phyloP scores from a whole-genome alignment of 176 grass and related monocot species.

The Rhynchospora tenuis region DNA sequence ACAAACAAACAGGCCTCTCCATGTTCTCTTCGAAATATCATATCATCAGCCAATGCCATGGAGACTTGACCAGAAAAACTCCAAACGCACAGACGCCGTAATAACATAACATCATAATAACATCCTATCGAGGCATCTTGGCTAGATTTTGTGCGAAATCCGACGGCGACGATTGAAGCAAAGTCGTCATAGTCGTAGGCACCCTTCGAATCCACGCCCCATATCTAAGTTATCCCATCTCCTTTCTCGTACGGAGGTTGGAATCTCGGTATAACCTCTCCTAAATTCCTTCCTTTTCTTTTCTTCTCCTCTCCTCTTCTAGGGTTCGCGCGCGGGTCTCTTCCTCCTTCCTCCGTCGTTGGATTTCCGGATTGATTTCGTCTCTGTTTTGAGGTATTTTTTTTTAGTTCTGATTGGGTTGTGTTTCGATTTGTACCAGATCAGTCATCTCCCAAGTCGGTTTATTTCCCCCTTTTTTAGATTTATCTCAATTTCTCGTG shows the following conservation, averaged over 20 bases:
- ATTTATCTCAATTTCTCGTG: neutral
- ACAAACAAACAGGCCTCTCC: neutral
- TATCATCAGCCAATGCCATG: neutral
- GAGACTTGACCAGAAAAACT: neutral
- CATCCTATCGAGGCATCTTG: neutral
- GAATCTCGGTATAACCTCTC: constrained; percentile 9
- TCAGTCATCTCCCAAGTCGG: neutral
- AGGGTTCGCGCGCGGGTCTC: neutral
- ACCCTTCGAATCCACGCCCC: constrained; percentile 2
- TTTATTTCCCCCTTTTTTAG: neutral
- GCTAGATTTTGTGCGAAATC: neutral
- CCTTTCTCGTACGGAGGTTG: neutral
- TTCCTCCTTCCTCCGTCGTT: neutral
- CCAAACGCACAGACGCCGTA: neutral
- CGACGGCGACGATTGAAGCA: neutral
- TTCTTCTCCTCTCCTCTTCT: constrained; percentile 4
- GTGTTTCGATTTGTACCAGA: neutral
- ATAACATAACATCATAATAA: neutral
- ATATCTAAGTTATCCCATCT: neutral
- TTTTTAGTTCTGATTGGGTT: neutral
- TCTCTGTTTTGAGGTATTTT: neutral
- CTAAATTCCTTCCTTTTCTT: neutral
- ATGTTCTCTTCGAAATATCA: neutral
- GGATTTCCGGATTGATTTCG: constrained; percentile 3
- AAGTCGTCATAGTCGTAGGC: neutral